These are phyloP conservation scores for Neoarthrinium moseri DNA, from an alignment of 2,329 filamentous ascomycete species.

Conservation along the genomic window DNA sequence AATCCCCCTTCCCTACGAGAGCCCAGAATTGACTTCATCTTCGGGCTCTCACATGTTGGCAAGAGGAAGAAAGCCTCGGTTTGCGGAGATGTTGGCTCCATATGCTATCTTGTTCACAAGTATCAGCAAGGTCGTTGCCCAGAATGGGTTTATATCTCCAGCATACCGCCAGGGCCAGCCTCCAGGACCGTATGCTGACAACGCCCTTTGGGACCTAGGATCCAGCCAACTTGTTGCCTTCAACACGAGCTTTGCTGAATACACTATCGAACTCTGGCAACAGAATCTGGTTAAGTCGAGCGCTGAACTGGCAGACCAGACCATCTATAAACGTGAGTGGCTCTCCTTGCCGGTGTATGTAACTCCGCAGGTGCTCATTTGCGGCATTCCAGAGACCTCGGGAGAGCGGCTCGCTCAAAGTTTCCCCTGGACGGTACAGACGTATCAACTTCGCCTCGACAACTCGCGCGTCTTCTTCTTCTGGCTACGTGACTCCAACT, in stretches of 20 bases:
- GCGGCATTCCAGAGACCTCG: neutral
- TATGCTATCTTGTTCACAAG: too few species aligned
- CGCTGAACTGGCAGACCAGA: neutral
- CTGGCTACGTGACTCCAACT: constrained; percentile 1
- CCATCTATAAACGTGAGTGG: neutral
- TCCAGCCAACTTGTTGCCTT: constrained; percentile 6
- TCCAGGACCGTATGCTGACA: neutral
- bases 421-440: constrained; percentile 7
- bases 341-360: neutral
- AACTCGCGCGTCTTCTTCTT: constrained; percentile 3
- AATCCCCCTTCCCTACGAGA: too few species aligned
- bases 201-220: neutral
- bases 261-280: constrained; percentile 6
- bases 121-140: too few species aligned
- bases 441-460: neutral
- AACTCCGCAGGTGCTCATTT: neutral
- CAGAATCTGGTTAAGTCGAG: neutral
- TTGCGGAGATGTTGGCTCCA: too few species aligned
- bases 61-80: too few species aligned
- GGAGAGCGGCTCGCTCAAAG: neutral
- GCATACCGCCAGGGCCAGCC: neutral
- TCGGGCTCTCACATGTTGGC: too few species aligned
- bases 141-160: neutral
- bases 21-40: too few species aligned
- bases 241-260: neutral